phyloP scores from a whole-genome alignment of 176 grass and related monocot species.

The Canna indica region DNA sequence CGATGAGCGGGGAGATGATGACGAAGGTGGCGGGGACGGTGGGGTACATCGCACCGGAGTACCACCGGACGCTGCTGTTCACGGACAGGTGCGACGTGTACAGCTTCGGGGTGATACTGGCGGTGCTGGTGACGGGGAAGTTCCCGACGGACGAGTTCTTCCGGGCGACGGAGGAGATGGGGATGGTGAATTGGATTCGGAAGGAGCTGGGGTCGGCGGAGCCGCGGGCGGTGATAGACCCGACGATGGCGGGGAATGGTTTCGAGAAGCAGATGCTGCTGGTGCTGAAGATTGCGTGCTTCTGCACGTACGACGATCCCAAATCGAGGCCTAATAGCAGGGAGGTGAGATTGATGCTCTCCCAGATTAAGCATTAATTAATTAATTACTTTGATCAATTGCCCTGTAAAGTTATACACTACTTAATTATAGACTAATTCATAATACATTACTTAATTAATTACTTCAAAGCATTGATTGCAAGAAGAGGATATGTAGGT shows the following conservation, averaged over 20 bases:
- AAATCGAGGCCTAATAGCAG: conserved; percentile 48
- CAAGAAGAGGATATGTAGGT: too few relatives aligned
- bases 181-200: conserved; percentile 53
- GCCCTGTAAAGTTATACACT: too few relatives aligned
- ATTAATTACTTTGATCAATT: too few relatives aligned
- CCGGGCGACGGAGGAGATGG: conserved; percentile 40
- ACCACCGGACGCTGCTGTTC: conserved; percentile 59
- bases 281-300: conserved; percentile 55
- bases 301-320: conserved; percentile 53
- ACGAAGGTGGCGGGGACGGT: conserved; percentile 51
- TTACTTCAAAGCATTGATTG: too few relatives aligned
- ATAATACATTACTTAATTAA: too few relatives aligned
- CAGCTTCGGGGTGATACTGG: conserved; percentile 84
- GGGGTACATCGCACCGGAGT: conserved; percentile 95
- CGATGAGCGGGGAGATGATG: conserved; percentile 7
- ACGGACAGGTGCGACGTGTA: conserved; percentile 77
- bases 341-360: conserved; percentile 59
- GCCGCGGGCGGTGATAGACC: conserved; percentile 32
- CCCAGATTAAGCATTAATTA: conserved; percentile 33
- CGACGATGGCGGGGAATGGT: conserved; percentile 25
- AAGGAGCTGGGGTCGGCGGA: conserved; percentile 19
- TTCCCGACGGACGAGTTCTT: conserved; percentile 65
- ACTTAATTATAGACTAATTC: too few relatives aligned
- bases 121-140: conserved; percentile 62
- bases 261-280: conserved; percentile 64